These are phyloP conservation scores for Abortiporus biennis DNA, from an alignment of 1,284 basidiomycete genomes.

Conservation along the genomic window DNA sequence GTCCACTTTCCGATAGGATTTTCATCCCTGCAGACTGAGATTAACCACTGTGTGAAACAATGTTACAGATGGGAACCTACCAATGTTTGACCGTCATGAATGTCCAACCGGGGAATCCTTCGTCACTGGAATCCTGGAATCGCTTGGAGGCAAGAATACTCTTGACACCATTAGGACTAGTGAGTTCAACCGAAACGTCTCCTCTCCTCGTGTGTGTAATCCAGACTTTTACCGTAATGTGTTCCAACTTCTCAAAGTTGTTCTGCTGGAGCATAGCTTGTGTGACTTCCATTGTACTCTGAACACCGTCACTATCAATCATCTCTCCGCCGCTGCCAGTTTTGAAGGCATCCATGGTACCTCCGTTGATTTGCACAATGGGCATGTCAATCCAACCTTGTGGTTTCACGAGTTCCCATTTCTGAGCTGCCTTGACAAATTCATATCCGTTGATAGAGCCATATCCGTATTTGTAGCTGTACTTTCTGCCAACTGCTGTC, in stretches of 20 bases:
- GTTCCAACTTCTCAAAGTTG: slow-evolving; percentile 89
- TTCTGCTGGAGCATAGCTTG: slow-evolving; percentile 61
- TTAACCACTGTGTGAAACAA: slow-evolving; percentile 9
- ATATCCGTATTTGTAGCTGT: slow-evolving; percentile 98
- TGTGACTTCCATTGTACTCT: slow-evolving; percentile 66
- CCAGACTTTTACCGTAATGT: slow-evolving; percentile 92
- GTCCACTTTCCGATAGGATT: slow-evolving; percentile 92
- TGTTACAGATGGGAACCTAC: slow-evolving; percentile 38
- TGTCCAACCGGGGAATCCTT: slow-evolving; percentile 89
- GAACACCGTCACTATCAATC: slow-evolving; percentile 67
- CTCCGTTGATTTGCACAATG: slow-evolving; percentile 61
- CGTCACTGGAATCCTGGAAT: slow-evolving; percentile 57
- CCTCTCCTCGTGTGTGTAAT: slow-evolving; percentile 84
- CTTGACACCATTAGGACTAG: slow-evolving; percentile 82
- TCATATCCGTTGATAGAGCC: slow-evolving; percentile 83
- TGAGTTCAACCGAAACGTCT: slow-evolving; percentile 88
- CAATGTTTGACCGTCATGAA: slow-evolving; percentile 99
- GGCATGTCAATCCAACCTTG: slow-evolving; percentile 86
- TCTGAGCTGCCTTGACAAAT: slow-evolving; percentile 78
- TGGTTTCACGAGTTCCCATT: slow-evolving; percentile 89
- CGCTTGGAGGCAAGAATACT: slow-evolving; percentile 81
- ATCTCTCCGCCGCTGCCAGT: slow-evolving; percentile 60
- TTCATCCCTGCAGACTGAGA: slow-evolving; percentile 68
- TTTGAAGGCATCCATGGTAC: slow-evolving; percentile 50
- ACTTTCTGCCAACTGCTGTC: slow-evolving; percentile 75